Base-by-base conservation (phyloP, 345 rosid genomes). In the Diplotaxis tenuifolia region DNA sequence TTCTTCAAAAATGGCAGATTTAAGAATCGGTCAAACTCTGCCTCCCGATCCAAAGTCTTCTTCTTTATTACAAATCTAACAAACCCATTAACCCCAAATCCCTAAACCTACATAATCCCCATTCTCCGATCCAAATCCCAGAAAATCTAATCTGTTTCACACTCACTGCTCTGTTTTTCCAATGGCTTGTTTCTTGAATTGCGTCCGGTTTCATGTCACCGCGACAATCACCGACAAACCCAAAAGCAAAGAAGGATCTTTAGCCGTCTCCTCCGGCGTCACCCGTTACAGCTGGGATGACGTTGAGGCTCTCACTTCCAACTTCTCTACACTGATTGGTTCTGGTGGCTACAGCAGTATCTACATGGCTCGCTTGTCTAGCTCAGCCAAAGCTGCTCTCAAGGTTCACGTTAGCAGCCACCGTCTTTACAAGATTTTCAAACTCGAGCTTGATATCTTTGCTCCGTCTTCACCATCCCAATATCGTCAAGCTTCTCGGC, bases 291-390 rank as follows among this genome's bases (percentile, higher is more conserved):
- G 64, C 4, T 89, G 90, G 96, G 84, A 63, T 0, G 90, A 88
- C 67, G 72, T 93, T 1, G 79, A 80, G 67, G 49, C 59, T 56
- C 62, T 82, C 55, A 87, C 93, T 14, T 55, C 21, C 18, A 78
- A 85, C 75, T 93, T 88, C 78, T 74, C 88, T 1, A 56, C 22
- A 42, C 22, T 83, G 70, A 83, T 90, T 55, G 98, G 96, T 16
- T 86, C 82, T 0, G 98, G 96, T 23, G 98, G 98, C 34, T 93
- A 88, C 74, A 90, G 98, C 70, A 83, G 77, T 15, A 93, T 93
- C 40, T 90, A 86, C 77, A 42, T 88, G 82, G 96, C 85, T 56
- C 79, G 67, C 12, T 47, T 87, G 23, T 57, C 85, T 22, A 73
- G 72, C 63, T 79, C 82, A 23, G 32, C 5, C 6, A 59, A 52